Percentiles rank a stretch among this genome's conserved stretches.
phyloP scores from a whole-genome alignment of 2,329 filamentous ascomycete species.

The Penicillium olsonii region DNA sequence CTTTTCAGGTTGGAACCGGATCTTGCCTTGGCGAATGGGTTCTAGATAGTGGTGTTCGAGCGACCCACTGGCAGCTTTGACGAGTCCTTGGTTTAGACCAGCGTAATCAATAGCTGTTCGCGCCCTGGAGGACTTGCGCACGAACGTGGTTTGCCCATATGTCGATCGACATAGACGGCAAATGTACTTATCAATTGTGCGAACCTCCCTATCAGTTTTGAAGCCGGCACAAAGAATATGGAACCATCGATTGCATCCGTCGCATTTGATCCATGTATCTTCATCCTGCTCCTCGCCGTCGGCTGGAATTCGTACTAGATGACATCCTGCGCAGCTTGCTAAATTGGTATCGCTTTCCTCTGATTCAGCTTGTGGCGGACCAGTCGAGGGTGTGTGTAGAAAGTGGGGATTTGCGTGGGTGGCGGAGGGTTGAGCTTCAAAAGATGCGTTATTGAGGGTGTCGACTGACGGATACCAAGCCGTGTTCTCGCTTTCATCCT shows the following conservation, averaged over 20 bases:
- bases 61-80: conserved; percentile 65
- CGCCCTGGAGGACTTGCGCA: conserved; percentile 66
- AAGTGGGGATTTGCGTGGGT: conserved; percentile 5
- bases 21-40: conserved; percentile 65
- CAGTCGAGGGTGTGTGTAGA: conserved; percentile 15
- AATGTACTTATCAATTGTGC: conserved; percentile 68
- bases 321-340: conserved; percentile 60
- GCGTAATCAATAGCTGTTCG: conserved; percentile 69
- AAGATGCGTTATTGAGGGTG: conserved; percentile 9
- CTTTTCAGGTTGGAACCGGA: conserved; percentile 61
- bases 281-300: conserved; percentile 56
- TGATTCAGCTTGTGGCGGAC: conserved; percentile 31
- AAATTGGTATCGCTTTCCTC: conserved; percentile 34
- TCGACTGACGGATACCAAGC: conserved; percentile 15
- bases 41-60: conserved; percentile 69
- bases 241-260: conserved; percentile 69
- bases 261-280: conserved; percentile 65
- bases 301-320: conserved; percentile 54
- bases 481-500: conserved; percentile 30
- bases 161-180: conserved; percentile 60
- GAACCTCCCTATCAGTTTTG: conserved; percentile 63
- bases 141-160: conserved; percentile 65
- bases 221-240: conserved; percentile 69
- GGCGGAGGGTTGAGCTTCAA: conserved; percentile 11
- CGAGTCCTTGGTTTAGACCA: conserved; percentile 65